Conservation (phyloP, 2,329 filamentous ascomycete species). For the Ophiostoma triangulosporum region DNA sequence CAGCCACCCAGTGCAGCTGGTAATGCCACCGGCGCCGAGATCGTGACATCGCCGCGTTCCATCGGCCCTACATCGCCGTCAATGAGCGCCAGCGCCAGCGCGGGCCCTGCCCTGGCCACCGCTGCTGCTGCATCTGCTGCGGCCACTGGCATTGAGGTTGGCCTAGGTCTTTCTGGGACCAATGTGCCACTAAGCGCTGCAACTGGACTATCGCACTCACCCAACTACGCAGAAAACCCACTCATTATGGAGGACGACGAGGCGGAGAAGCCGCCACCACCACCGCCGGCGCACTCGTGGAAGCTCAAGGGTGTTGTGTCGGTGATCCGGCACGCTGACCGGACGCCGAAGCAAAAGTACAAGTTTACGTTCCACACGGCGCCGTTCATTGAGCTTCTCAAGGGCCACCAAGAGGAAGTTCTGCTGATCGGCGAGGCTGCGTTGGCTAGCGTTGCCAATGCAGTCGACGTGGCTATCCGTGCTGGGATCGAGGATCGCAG, state of each 20-base stretch:
- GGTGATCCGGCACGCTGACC: conserved; percentile 89
- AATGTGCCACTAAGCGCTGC: not conserved
- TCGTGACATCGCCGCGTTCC: not conserved
- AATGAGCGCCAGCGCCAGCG: not conserved
- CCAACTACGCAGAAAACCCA: conserved; percentile 20
- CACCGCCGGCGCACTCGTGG: conserved; percentile 82
- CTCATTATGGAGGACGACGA: conserved; percentile 15
- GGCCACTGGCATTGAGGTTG: not conserved
- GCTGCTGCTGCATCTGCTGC: not conserved
- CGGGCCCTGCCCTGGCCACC: not conserved
- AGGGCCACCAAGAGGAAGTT: conserved; percentile 92
- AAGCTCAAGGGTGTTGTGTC: conserved; percentile 96
- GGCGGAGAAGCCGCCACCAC: conserved; percentile 45
- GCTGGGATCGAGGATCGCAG: conserved; percentile 70
- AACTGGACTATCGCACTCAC: conserved; percentile 22
- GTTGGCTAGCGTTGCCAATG: conserved; percentile 74
- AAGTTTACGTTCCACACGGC: conserved; percentile 98
- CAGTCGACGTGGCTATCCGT: conserved; percentile 66
- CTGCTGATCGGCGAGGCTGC: conserved; percentile 85
- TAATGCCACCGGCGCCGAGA: not conserved
- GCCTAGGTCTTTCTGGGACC: not conserved
- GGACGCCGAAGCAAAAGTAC: conserved; percentile 97
- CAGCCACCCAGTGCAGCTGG: not conserved
- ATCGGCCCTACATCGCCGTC: not conserved
- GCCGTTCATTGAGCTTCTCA: conserved; percentile 87